Conservation (phyloP, 768 basidiomycete genomes). For the Psilocybe azurescens region DNA sequence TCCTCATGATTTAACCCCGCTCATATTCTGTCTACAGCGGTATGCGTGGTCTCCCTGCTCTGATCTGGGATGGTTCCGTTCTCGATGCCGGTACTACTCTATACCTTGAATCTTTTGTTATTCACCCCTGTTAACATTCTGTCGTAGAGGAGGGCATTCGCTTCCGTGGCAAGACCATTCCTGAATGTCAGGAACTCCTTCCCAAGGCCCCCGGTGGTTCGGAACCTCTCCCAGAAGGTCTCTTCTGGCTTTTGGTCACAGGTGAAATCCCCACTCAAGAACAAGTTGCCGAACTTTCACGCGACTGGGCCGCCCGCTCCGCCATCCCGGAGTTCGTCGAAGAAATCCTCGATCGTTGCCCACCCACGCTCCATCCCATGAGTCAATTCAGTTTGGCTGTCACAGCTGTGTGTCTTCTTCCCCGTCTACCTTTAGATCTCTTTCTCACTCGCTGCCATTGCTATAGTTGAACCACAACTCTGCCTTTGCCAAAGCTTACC, state of each 20-base stretch:
- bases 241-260: conserved; percentile 96
- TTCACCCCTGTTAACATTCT: conserved; percentile 6
- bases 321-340: conserved; percentile 95
- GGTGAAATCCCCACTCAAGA: conserved; percentile 93
- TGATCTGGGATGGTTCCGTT: conserved; percentile 99
- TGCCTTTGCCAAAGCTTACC: conserved; percentile 94
- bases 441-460: conserved; percentile 7
- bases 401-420: conserved; percentile 69
- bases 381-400: conserved; percentile 97
- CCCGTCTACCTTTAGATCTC: background rate
- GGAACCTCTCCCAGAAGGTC: conserved; percentile 91
- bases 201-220: conserved; percentile 89
- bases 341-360: conserved; percentile 92
- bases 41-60: conserved; percentile 88
- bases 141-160: conserved; percentile 91
- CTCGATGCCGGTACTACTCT: conserved; percentile 79
- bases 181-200: conserved; percentile 84
- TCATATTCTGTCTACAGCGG: conserved; percentile 51
- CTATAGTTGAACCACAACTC: conserved; percentile 92
- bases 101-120: background rate
- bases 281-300: conserved; percentile 84
- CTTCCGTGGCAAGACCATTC: conserved; percentile 96
- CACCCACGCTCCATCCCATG: conserved; percentile 96
- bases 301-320: conserved; percentile 95
- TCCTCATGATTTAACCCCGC: background rate